Base-by-base conservation (phyloP, 116 monocot species). In the Cymodocea nodosa region DNA sequence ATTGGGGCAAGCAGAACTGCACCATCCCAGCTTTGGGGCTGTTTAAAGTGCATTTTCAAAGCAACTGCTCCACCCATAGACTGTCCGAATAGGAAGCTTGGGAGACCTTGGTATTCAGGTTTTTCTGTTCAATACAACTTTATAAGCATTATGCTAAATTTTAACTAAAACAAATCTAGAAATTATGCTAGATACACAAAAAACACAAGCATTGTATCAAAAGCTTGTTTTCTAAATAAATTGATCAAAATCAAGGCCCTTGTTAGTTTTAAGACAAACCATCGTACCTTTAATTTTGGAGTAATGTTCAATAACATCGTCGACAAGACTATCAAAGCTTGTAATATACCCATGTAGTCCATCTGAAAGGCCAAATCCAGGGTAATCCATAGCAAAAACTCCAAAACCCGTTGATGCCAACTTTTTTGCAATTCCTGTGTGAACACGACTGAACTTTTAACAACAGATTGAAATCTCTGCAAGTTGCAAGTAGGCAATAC, bases 21-120 rank as follows among this genome's bases (percentile, higher is more conserved):
- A 71, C 97, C 97, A 80, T 82, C 74, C 91, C 91, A 97, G 58
- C 72, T 67, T 39, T 70, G 50, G 10, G 85, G 76, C 55, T 84
- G 78, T 56, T 82, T 87, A 35, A 97, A 80, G 60, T 97, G 91
- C 34, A 84, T 61, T 65, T 97, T 97, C 62, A 97, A 70, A 59
- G 88, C 97, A 62, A 91, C 88, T 54, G 97, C 97, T 56, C 91
- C 97, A 66, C 97, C 97, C 97, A 97, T 91, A 18, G 97, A 91
- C 80, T 91, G 82, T 22, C 97, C 91, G 73, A 97, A 80, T 52
- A 97, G 63, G 60, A 91, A 97, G 65, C 82, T 83, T 48, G 80
- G 87, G 51, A 91, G 68, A 14, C 82, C 75, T 69, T 77, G 51
- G 53, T 81, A 88, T 63, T 88, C 81, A 19, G 78, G 75, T 37